Evolutionary conservation across 805 yeast genomes (phyloP), one percentile per base, ranked within the genome.

Genomic region (Brettanomyces sp.): DNA sequence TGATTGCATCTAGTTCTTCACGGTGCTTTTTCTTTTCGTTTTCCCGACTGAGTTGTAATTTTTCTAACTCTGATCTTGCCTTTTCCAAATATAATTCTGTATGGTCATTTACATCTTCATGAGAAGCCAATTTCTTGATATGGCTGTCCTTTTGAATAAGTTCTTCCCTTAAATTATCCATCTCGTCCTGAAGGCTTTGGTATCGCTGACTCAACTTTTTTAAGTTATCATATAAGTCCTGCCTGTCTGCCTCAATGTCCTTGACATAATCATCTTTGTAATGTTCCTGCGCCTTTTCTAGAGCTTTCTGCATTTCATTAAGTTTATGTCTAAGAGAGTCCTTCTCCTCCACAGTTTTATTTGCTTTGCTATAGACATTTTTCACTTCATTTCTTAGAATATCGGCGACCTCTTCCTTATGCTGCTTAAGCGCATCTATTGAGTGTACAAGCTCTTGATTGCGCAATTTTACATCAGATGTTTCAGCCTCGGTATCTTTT

Each of bases 261-360:
- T 63, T 62, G 6, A 63, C 47, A 41, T 66, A 65, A 4, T 53
- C 49, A 45, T 57, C 56, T 45, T 66, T 55, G 25, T 49, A 38
- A 25, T 56, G 51, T 42, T 55, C 62, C 32, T 57, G 51, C 4
- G 36, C 43, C 28, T 33, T 25, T 9, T 22, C 47, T 52, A 42
- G 37, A 39, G 9, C 38, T 28, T 7, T 22, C 28, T 49, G 41
- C 12, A 49, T 33, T 4, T 46, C 34, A 13, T 34, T 21, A 21
- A 45, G 18, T 23, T 39, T 45, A 43, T 57, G 54, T 41, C 51
- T 51, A 37, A 66, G 47, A 25, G 57, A 56, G 21, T 53, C 56
- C 14, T 53, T 55, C 36, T 54, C 55, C 35, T 44, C 48, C 46
- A 45, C 44, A 46, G 51, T 47, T 7, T 49, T 46, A 7, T 53